Evolutionary conservation across 805 yeast genomes (phyloP).

Genomic region (Saturnispora quitensis): DNA sequence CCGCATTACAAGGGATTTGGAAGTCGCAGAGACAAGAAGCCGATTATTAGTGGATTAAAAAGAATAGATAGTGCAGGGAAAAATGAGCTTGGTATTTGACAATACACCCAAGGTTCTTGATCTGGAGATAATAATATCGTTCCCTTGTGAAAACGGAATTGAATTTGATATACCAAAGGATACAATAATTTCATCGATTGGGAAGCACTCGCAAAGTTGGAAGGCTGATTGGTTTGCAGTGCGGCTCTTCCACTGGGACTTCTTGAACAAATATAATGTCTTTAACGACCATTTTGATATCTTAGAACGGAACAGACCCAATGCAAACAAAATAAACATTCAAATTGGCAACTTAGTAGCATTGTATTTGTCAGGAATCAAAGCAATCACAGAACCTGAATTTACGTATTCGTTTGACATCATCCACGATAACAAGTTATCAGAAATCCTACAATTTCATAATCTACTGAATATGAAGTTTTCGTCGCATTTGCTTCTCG

Average conservation of each 20-base stretch:
- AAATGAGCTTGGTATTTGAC: not conserved
- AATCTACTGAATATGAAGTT: not conserved
- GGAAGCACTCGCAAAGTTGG: constrained; percentile 13
- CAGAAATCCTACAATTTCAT: not conserved
- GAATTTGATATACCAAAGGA: constrained; percentile 34
- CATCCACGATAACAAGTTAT: not conserved
- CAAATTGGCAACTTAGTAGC: not conserved
- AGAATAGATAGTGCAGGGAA: not conserved
- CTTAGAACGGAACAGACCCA: not conserved
- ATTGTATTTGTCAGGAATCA: not conserved
- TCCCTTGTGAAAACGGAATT: constrained; percentile 29
- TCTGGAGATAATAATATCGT: not conserved
- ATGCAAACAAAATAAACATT: not conserved
- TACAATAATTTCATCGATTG: constrained; percentile 3
- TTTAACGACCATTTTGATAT: constrained; percentile 1
- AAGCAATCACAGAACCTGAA: not conserved
- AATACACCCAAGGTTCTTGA: not conserved
- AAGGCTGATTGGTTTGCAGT: not conserved
- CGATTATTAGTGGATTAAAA: too few relatives aligned
- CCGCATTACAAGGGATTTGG: not conserved
- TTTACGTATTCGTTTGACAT: not conserved
- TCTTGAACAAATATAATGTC: not conserved
- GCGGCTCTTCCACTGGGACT: not conserved
- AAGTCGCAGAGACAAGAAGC: not conserved
- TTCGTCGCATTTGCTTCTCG: not conserved